Conservation (phyloP, 2,329 filamentous ascomycete genomes). For the Coleophoma eucalyptorum region DNA sequence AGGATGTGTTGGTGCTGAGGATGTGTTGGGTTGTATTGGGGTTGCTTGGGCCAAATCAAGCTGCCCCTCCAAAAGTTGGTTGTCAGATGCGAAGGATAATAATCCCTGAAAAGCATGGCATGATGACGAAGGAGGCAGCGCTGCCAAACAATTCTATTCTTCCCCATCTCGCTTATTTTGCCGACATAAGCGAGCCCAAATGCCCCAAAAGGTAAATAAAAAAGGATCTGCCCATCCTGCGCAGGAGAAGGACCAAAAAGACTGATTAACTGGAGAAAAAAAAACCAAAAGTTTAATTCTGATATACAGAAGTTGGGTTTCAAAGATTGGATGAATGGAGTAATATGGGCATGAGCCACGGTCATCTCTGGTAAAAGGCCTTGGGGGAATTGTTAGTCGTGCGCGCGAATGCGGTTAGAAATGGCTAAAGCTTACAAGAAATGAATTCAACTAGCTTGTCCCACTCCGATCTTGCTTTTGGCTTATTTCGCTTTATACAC, state of each 20-base stretch:
- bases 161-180: neutral
- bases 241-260: neutral
- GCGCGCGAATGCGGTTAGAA: neutral
- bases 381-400: slow-evolving; percentile 6
- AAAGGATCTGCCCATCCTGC: too few relatives aligned
- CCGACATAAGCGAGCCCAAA: neutral
- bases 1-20: too few relatives aligned
- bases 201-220: neutral
- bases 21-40: too few relatives aligned
- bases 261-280: slow-evolving; percentile 1
- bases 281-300: slow-evolving; percentile 17
- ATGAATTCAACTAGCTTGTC: slow-evolving; percentile 32
- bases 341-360: slow-evolving; percentile 41
- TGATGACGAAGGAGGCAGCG: too few relatives aligned
- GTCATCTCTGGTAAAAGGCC: slow-evolving; percentile 34
- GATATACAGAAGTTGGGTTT: slow-evolving; percentile 27
- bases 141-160: neutral
- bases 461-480: slow-evolving; percentile 19
- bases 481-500: neutral
- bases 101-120: neutral
- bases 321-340: slow-evolving; percentile 51
- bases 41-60: too few relatives aligned
- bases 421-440: slow-evolving; percentile 19
- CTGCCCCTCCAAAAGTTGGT: too few relatives aligned
- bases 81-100: neutral